Base-by-base conservation (phyloP, 1,139 yeast species). In the Groenewaldozyma auringiensis region DNA sequence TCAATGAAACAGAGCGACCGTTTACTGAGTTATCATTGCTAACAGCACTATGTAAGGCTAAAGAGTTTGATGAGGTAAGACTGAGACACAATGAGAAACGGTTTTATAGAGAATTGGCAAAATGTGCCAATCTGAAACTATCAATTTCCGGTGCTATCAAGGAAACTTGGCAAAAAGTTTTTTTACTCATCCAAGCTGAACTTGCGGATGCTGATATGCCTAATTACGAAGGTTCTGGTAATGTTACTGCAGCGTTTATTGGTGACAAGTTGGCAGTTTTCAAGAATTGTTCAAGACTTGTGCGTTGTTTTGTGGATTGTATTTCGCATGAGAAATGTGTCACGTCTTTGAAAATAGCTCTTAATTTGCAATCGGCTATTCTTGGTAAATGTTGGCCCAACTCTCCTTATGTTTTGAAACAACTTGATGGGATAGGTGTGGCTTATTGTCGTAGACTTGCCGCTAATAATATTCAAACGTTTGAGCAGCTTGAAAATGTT, bases 151-250 rank as follows among this genome's bases (percentile, higher is more conserved):
- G 38, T 16, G 25, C 38, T 4, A 18, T 35, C 14, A 35, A 35
- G 25, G 38, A 35, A 20, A 35, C 38, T 20, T 35, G 38, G 38
- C 38, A 35, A 18, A 35, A 35, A n/a, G 21, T 35, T 9, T 35
- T 35, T 35, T 21, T 35, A 11, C 13, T 35, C 6, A 20, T 35
- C n/a, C 38, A 35, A 20, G 38, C 38, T 16, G 38, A 35, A n/a
- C 38, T 35, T 9, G 22, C 21, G 6, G 21, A 4, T 8, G 38
- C 38, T 11, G 22, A 14, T 20, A 9, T 17, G 21, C 38, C 22
- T 6, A 17, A 11, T 17, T 18, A 14, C 4, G 38, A 35, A 18
- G 38, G 38, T 9, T 35, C 21, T n/a, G n/a, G 22, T 9, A n/a
- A 4, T 4, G 4, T 17, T 4, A 14, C 16, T 18, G 4, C 38